A percentile compares a stretch with the other conserved stretches of the same genome.
These are phyloP conservation scores for Didymellaceae sp. DNA, from an alignment of 2,329 filamentous ascomycete species.

Conservation along the genomic window DNA sequence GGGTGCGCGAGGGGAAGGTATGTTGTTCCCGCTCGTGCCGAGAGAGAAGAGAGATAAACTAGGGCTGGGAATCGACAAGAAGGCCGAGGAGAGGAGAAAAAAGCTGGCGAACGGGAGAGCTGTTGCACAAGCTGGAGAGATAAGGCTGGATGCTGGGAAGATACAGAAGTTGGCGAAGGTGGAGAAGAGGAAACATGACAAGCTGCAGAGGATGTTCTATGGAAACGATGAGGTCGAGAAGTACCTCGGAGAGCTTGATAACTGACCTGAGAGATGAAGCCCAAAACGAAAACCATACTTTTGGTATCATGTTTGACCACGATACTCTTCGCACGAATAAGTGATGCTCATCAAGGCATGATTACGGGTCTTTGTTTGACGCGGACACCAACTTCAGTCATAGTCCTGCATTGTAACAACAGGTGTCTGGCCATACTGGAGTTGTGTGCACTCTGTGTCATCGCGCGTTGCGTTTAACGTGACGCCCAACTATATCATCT, in stretches of 20 bases:
- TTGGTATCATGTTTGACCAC: no score
- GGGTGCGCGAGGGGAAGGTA: conserved; percentile 71
- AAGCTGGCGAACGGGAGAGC: conserved; percentile 29
- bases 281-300: no score
- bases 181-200: conserved; percentile 68
- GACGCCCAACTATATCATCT: no score
- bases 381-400: no score
- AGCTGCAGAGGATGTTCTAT: conserved; percentile 74
- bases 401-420: no score
- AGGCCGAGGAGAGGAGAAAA: conserved; percentile 50
- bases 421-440: no score
- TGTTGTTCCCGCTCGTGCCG: conserved; percentile 76
- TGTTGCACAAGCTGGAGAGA: conserved; percentile 40
- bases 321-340: no score
- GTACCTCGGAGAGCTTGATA: conserved; percentile 64
- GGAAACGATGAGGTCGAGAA: conserved; percentile 75
- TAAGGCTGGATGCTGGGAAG: conserved; percentile 71
- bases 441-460: no score
- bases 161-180: conserved; percentile 66
- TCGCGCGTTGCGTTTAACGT: no score
- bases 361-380: no score
- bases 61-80: conserved; percentile 68
- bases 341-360: no score
- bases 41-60: conserved; percentile 75
- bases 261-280: conserved; percentile 3